Conservation (phyloP, 2,329 filamentous ascomycete genomes). For the Stylonectria norvegica region DNA sequence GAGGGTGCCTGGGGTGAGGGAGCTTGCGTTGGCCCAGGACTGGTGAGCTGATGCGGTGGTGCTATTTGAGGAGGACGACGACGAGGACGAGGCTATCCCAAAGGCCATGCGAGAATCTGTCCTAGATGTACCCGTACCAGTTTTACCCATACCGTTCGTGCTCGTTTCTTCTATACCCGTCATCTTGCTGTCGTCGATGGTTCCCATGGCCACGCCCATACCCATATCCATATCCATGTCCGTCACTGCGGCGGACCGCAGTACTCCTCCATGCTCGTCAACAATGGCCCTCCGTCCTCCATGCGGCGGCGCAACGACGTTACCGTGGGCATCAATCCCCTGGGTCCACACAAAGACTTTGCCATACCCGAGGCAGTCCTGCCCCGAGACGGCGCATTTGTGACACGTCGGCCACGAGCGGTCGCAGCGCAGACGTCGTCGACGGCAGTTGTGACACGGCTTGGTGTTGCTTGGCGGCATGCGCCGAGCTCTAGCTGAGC, state of each 20-base stretch:
- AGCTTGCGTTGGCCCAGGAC: too few relatives aligned
- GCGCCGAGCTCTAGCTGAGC: slow-evolving; percentile 28
- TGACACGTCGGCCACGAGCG: slow-evolving; percentile 56
- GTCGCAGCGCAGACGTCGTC: slow-evolving; percentile 59
- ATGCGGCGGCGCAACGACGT: slow-evolving; percentile 37
- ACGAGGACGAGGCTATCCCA: too few relatives aligned
- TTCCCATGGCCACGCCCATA: not conserved
- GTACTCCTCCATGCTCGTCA: slow-evolving; percentile 14
- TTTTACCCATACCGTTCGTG: slow-evolving; percentile 17
- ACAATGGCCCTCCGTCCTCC: slow-evolving; percentile 20
- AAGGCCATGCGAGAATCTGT: too few relatives aligned
- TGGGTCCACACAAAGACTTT: slow-evolving; percentile 59
- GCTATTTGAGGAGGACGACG: too few relatives aligned
- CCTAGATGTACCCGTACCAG: slow-evolving; percentile 14
- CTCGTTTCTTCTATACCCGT: not conserved
- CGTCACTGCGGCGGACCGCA: slow-evolving; percentile 6
- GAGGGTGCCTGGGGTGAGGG: slow-evolving; percentile 29
- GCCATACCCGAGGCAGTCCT: slow-evolving; percentile 60
- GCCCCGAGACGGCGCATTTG: slow-evolving; percentile 54
- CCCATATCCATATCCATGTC: slow-evolving; percentile 3
- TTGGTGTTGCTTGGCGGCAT: slow-evolving; percentile 38
- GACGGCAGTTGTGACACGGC: slow-evolving; percentile 60
- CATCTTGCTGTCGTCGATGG: not conserved
- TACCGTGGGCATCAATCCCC: slow-evolving; percentile 48
- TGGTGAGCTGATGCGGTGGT: too few relatives aligned